Evolutionary conservation across 1,284 basidiomycete genomes (phyloP).

Genomic region (Rhodofomes roseus): DNA sequence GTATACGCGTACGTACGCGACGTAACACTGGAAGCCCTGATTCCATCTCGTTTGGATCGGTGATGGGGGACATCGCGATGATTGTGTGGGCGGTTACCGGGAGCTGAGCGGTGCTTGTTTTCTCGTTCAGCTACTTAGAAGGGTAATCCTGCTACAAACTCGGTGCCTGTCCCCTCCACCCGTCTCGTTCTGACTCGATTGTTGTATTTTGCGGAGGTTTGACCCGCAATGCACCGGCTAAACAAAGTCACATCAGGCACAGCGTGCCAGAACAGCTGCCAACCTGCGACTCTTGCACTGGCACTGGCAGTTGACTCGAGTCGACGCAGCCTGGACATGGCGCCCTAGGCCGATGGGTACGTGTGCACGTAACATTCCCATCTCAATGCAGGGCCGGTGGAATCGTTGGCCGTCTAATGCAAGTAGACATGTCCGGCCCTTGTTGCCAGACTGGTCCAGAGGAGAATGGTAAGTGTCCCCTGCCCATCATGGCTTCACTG

Average conservation of each 20-base stretch:
- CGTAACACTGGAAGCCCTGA: too few relatives aligned
- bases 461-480: not conserved
- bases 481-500: not conserved
- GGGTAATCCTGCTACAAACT: not conserved
- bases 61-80: not conserved
- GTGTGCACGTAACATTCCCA: not conserved
- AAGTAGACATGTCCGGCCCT: not conserved
- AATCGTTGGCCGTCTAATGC: not conserved
- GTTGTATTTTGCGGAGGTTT: not conserved
- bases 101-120: conserved; percentile 1
- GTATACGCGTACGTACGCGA: too few relatives aligned
- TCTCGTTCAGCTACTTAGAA: not conserved
- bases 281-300: not conserved
- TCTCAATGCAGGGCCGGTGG: not conserved
- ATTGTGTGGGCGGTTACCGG: not conserved
- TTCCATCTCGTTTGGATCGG: conserved; percentile 2
- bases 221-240: not conserved
- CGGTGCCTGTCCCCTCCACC: not conserved
- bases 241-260: not conserved
- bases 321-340: not conserved
- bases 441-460: not conserved
- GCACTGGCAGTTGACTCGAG: not conserved
- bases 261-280: conserved; percentile 1
- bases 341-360: not conserved
- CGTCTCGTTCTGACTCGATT: not conserved